A percentile compares a stretch with the other conserved stretches of the same genome.
These are phyloP conservation scores for Pseudogymnoascus destructans DNA, from an alignment of 2,329 filamentous ascomycete genomes.

Conservation along the genomic window DNA sequence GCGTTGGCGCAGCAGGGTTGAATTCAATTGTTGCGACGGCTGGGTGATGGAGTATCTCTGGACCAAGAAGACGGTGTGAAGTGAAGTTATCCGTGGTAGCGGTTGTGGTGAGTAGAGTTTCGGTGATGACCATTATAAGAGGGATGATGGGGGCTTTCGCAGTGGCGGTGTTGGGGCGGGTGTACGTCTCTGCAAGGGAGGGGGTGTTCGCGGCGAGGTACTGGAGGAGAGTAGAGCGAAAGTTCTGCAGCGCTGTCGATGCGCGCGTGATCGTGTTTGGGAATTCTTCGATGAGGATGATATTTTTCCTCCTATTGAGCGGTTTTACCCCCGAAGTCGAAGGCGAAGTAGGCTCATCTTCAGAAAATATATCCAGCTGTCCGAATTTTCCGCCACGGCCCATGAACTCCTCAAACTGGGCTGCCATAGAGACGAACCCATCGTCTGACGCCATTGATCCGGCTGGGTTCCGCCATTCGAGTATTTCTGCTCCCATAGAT, in stretches of 20 bases:
- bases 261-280: conserved; percentile 59
- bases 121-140: conserved; percentile 80
- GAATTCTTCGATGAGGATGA: conserved; percentile 72
- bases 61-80: conserved; percentile 75
- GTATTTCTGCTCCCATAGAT: conserved; percentile 60
- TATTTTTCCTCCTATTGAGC: conserved; percentile 31
- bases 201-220: conserved; percentile 59
- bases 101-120: conserved; percentile 73
- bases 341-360: conserved; percentile 17
- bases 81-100: conserved; percentile 85
- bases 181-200: conserved; percentile 35
- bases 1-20: conserved; percentile 78
- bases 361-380: conserved; percentile 42
- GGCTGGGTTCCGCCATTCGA: conserved; percentile 84
- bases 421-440: conserved; percentile 51
- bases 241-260: conserved; percentile 51
- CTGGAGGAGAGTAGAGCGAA: conserved; percentile 61
- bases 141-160: conserved; percentile 44
- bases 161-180: conserved; percentile 18
- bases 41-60: conserved; percentile 72
- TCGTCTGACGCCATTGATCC: conserved; percentile 43
- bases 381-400: conserved; percentile 69
- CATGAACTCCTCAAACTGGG: conserved; percentile 87
- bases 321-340: conserved; percentile 23
- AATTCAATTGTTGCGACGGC: conserved; percentile 76